A percentile compares a stretch with the other conserved stretches of the same genome.
Conservation (phyloP, 2,329 filamentous ascomycete genomes). For the Fusarium sp. region DNA sequence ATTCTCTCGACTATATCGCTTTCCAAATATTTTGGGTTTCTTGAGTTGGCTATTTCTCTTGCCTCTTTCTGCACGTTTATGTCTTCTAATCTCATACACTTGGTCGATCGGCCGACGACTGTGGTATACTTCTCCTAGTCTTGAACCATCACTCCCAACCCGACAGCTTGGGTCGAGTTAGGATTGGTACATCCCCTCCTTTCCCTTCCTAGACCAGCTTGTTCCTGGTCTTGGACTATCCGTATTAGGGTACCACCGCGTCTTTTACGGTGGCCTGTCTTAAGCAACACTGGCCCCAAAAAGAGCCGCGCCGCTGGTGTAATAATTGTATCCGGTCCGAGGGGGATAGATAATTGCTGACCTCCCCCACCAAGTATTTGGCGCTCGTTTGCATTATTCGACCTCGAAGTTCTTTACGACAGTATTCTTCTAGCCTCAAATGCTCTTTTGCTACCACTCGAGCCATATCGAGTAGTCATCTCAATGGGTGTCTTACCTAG, state of each 20-base stretch:
- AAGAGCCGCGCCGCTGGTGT: conserved; percentile 46
- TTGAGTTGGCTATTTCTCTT: conserved; percentile 18
- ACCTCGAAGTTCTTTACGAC: conserved; percentile 31
- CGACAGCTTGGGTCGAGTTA: conserved; percentile 50
- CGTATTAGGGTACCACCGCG: conserved; percentile 45
- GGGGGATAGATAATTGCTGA: conserved; percentile 46
- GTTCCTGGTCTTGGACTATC: conserved; percentile 46
- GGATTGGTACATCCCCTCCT: conserved; percentile 47
- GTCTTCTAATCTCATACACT: conserved; percentile 18
- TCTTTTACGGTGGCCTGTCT: conserved; percentile 47
- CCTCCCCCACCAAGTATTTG: conserved; percentile 36
- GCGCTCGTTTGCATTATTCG: conserved; percentile 34
- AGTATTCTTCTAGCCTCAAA: conserved; percentile 34
- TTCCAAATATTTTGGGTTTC: conserved; percentile 16
- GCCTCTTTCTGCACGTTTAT: conserved; percentile 26
- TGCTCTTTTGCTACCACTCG: conserved; percentile 44
- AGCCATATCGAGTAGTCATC: conserved; percentile 50
- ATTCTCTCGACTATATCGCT: conserved; percentile 33
- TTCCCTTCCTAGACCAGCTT: conserved; percentile 43
- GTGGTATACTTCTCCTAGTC: conserved; percentile 32
- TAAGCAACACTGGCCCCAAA: conserved; percentile 37
- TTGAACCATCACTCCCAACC: conserved; percentile 39
- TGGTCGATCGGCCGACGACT: conserved; percentile 37
- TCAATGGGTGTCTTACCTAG: conserved; percentile 69
- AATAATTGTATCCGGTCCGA: conserved; percentile 44